Base-by-base conservation (phyloP, 2,329 filamentous ascomycete species). In the Leptographium galeiforme region DNA sequence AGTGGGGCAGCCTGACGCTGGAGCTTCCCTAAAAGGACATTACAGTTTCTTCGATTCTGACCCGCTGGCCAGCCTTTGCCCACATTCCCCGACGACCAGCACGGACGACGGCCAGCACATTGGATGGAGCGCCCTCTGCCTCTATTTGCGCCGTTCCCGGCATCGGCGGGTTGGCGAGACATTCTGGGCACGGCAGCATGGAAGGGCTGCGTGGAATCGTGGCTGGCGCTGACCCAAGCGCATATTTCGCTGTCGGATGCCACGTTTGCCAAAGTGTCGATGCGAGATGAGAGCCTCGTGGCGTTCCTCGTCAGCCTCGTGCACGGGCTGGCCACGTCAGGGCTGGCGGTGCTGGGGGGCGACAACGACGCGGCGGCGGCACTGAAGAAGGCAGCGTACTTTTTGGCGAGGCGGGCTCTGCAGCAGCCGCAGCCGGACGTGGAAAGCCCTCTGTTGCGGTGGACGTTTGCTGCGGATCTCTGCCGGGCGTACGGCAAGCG, bases 201-300 rank as follows among this genome's bases (percentile, higher is more conserved):
- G 89, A 75, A 84, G 58, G 74, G 78, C 36, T 89, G 85, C 64
- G 70, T 94, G 48, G 78, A 85, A 57, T 83, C 87, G 39, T 96
- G 89, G 89, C 70, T 82, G 18, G 71, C 79, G 12, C 74, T 95
- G 8, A 70, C 80, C 8, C 75, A 82, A 52, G 75, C 82, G 3
- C 79, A 89, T 57, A 67, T 93, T 34, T 72, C 76, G 14, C 68
- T 85, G 0, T 61, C 77, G 0, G 73, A 79, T 8, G 62, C 73
- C 1, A 70, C 79, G 0, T 85, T 93, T 57, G 59, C 65, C 48
- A 63, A 66, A 39, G 66, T 69, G 32, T 72, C 79, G 10, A 59
- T 67, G 4, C 74, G 76, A 6, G 79, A 87, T 59, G 73, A 76
- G 39, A 81, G 82, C 30, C 63, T 88, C 5, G 61, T 70, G 1